phyloP scores from a whole-genome alignment of 352 stramenopile genomes.

The Phytophthora quininea region DNA sequence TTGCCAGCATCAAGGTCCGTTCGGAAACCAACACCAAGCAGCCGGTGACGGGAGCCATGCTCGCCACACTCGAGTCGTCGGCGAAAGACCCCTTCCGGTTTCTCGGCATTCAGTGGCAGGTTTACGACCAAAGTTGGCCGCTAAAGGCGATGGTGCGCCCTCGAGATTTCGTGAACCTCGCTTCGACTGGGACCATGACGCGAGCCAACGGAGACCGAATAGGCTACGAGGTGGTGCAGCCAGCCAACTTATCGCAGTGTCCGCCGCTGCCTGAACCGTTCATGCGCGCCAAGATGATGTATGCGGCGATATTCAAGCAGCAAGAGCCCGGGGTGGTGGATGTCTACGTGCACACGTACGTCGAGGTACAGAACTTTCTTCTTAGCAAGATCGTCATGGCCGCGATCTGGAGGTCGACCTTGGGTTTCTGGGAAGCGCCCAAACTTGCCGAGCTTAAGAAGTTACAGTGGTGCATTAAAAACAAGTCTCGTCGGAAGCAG shows the following conservation, averaged over 20 bases:
- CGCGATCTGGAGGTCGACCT: slow-evolving; percentile 9
- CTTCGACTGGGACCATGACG: slow-evolving; percentile 34
- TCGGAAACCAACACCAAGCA: slow-evolving; percentile 19
- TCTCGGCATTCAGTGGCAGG: slow-evolving; percentile 36
- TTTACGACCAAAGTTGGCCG: slow-evolving; percentile 23
- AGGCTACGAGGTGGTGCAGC: slow-evolving; percentile 52
- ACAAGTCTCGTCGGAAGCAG: slow-evolving; percentile 13
- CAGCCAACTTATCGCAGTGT: slow-evolving; percentile 31
- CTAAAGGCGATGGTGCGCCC: slow-evolving; percentile 31
- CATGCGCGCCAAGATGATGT: slow-evolving; percentile 20
- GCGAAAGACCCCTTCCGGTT: slow-evolving; percentile 41
- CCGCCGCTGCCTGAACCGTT: slow-evolving; percentile 26
- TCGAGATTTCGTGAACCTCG: slow-evolving; percentile 38
- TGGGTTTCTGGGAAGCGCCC: slow-evolving; percentile 13
- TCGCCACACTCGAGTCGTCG: slow-evolving; percentile 28
- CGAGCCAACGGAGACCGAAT: slow-evolving; percentile 37
- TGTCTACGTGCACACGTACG: slow-evolving; percentile 23
- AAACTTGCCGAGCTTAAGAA: slow-evolving; percentile 34
- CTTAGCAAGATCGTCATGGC: slow-evolving; percentile 21
- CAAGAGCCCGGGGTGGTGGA: slow-evolving; percentile 25
- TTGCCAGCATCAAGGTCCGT: slow-evolving; percentile 12
- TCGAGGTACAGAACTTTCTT: slow-evolving; percentile 18
- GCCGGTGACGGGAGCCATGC: slow-evolving; percentile 19
- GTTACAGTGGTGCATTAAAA: slow-evolving; percentile 29
- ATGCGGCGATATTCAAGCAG: slow-evolving; percentile 28